These are phyloP conservation scores for Claviceps spartinae DNA, from an alignment of 2,329 filamentous ascomycete species.

Conservation along the genomic window DNA sequence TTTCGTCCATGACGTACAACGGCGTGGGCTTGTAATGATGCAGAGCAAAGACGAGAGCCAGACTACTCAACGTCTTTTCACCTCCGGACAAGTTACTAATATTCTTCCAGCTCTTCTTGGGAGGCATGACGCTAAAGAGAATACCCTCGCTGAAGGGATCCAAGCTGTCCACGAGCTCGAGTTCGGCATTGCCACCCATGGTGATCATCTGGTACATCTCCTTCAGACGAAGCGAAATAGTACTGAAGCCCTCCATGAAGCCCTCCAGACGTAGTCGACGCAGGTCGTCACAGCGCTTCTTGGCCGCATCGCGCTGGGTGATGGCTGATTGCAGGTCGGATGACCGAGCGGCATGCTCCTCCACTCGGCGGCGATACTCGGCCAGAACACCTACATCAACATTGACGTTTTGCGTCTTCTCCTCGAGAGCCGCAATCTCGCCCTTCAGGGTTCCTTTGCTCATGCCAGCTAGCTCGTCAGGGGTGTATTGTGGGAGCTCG, in stretches of 20 bases:
- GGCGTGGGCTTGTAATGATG: slow-evolving; percentile 98
- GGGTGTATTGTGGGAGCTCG: slow-evolving; percentile 65
- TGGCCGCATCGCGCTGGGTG: slow-evolving; percentile 66
- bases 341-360: slow-evolving; percentile 70
- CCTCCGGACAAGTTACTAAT: slow-evolving; percentile 92
- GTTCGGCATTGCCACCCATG: slow-evolving; percentile 95
- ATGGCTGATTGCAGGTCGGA: slow-evolving; percentile 73
- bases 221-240: slow-evolving; percentile 86
- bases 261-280: slow-evolving; percentile 81
- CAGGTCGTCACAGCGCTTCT: slow-evolving; percentile 85
- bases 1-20: slow-evolving; percentile 98
- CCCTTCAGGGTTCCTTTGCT: slow-evolving; percentile 46
- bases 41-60: slow-evolving; percentile 93
- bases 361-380: slow-evolving; percentile 75
- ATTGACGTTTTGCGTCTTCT: slow-evolving; percentile 67
- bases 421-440: slow-evolving; percentile 48
- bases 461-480: slow-evolving; percentile 55
- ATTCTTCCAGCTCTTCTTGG: slow-evolving; percentile 99
- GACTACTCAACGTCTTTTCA: slow-evolving; percentile 87
- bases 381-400: slow-evolving; percentile 82
- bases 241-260: slow-evolving; percentile 96
- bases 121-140: slow-evolving; percentile 95
- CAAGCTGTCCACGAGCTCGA: slow-evolving; percentile 89
- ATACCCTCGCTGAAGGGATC: slow-evolving; percentile 97
- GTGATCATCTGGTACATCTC: slow-evolving; percentile 99